Evolutionary conservation across 176 grass and related monocot genomes (phyloP).

Genomic region (Coix lacrymajobi): DNA sequence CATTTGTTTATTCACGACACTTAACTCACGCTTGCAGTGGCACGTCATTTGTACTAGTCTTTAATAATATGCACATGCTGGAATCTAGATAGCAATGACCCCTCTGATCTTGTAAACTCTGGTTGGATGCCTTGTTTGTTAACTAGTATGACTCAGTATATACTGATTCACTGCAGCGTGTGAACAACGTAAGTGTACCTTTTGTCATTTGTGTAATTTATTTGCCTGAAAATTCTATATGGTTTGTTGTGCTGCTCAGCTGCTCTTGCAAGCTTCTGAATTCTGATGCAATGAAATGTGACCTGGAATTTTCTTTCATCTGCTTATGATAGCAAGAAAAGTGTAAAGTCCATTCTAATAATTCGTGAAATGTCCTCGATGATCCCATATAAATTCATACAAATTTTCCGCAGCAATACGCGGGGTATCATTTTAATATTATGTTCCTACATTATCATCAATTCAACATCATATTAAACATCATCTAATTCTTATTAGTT

Average conservation of each 20-base stretch:
- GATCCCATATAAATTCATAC: too few species aligned
- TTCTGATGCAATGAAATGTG: neutral
- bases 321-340: too few species aligned
- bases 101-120: neutral
- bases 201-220: neutral
- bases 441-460: too few species aligned
- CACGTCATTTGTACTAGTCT: too few species aligned
- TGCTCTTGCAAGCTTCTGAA: neutral
- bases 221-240: neutral
- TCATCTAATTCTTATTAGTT: too few species aligned
- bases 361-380: too few species aligned
- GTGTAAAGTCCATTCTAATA: too few species aligned
- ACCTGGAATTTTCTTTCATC: neutral
- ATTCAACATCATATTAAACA: too few species aligned
- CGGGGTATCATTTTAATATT: too few species aligned
- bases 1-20: too few species aligned
- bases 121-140: neutral
- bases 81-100: neutral
- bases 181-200: neutral
- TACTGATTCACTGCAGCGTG: neutral
- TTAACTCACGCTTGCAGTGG: too few species aligned
- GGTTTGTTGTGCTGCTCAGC: neutral
- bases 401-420: too few species aligned
- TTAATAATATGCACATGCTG: neutral
- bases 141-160: neutral